phyloP scores from a whole-genome alignment of 208 protist genomes.

The Leishmania gerbilli region DNA sequence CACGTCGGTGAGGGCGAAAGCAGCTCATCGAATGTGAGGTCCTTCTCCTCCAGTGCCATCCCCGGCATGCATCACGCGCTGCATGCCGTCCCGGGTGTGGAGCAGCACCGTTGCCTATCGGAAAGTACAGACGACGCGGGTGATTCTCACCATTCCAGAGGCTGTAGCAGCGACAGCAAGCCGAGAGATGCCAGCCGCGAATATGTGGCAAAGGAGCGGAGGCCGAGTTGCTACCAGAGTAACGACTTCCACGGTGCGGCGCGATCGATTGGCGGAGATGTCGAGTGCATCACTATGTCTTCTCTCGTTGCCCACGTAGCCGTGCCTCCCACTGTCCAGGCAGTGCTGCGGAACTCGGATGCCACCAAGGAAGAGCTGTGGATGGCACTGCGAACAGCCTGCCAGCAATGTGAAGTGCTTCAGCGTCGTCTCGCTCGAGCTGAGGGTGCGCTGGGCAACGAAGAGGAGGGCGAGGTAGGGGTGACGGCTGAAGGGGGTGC shows the following conservation, averaged over 20 bases:
- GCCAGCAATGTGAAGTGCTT: slow-evolving; percentile 16
- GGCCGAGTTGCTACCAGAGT: background rate
- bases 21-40: background rate
- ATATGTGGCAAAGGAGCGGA: background rate
- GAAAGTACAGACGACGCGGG: background rate
- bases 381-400: slow-evolving; percentile 22
- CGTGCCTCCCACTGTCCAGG: slow-evolving; percentile 22
- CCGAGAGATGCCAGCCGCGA: background rate
- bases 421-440: slow-evolving; percentile 18
- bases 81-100: background rate
- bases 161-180: background rate
- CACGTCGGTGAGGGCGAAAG: background rate
- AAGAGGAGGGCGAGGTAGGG: background rate
- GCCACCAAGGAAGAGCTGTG: slow-evolving; percentile 29
- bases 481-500: background rate
- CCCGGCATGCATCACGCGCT: background rate
- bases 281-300: background rate
- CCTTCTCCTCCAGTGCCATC: background rate
- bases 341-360: slow-evolving; percentile 15
- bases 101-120: background rate
- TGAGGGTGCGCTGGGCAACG: background rate
- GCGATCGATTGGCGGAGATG: background rate
- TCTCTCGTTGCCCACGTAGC: slow-evolving; percentile 8
- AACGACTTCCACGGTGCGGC: background rate
- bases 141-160: background rate